Evolutionary conservation across 2,329 filamentous ascomycete genomes (phyloP).

Genomic region (Colletotrichum eleusines): DNA sequence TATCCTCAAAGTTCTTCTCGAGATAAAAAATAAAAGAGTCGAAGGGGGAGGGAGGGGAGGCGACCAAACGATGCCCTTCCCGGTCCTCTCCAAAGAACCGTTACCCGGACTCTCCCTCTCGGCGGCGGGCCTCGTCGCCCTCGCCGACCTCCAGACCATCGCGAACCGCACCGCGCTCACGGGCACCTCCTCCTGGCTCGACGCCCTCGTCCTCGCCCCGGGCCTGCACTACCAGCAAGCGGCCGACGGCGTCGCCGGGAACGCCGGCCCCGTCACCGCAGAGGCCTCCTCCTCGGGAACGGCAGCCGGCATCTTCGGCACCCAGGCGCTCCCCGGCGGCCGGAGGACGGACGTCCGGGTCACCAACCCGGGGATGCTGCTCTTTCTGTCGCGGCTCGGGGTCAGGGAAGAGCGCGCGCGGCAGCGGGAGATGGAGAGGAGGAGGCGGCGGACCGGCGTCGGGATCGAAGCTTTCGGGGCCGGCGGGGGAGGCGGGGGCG

Average conservation of each 20-base stretch:
- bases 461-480: conserved; percentile 19
- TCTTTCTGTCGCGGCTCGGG: conserved; percentile 18
- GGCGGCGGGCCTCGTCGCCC: conserved; percentile 66
- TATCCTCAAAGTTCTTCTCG: background rate
- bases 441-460: conserved; percentile 43
- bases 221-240: conserved; percentile 72
- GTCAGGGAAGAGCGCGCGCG: conserved; percentile 49
- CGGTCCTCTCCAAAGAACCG: conserved; percentile 59
- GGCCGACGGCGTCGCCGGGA: conserved; percentile 61
- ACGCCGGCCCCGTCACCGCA: conserved; percentile 49
- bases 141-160: conserved; percentile 69
- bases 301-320: conserved; percentile 30
- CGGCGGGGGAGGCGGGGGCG: background rate
- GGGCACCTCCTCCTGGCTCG: conserved; percentile 68
- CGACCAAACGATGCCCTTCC: conserved; percentile 46
- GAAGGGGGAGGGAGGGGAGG: too few relatives aligned
- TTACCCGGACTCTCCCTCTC: conserved; percentile 61
- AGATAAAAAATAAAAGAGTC: background rate
- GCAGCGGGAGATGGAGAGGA: conserved; percentile 45
- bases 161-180: conserved; percentile 67
- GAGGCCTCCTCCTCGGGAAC: conserved; percentile 53
- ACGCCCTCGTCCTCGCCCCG: conserved; percentile 68
- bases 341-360: conserved; percentile 10
- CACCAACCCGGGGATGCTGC: conserved; percentile 58
- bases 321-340: conserved; percentile 17